A percentile compares a stretch with the other conserved stretches of the same genome.
phyloP scores from a whole-genome alignment of 371 early-diverging fungal species.

The Mortierella sp. region DNA sequence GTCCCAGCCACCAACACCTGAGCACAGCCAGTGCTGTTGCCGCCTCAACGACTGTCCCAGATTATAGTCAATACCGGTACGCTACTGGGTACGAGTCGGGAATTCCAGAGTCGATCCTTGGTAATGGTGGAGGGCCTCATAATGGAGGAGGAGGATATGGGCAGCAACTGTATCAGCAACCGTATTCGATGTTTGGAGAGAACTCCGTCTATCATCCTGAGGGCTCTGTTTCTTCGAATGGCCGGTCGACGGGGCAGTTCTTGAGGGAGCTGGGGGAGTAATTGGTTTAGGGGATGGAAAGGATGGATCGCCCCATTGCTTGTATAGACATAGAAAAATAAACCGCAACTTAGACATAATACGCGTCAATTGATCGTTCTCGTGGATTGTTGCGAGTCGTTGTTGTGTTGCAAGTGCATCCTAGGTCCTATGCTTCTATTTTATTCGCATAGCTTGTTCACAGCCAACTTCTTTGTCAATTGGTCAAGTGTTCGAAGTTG shows the following conservation, averaged over 20 bases:
- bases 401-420: no score
- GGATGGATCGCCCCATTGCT: not conserved
- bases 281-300: not conserved
- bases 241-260: slow-evolving; percentile 10
- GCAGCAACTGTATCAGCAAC: not conserved
- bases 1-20: slow-evolving; percentile 18
- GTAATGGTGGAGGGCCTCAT: not conserved
- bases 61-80: slow-evolving; percentile 43
- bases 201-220: not conserved
- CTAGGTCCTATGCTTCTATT: no score
- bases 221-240: not conserved
- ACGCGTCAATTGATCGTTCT: no score
- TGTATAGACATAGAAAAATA: not conserved
- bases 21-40: not conserved
- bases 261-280: slow-evolving; percentile 48
- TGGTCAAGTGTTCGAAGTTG: no score
- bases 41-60: slow-evolving; percentile 23
- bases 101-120: slow-evolving; percentile 14
- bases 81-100: slow-evolving; percentile 27
- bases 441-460: no score
- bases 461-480: no score
- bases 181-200: slow-evolving; percentile 8
- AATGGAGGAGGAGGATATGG: not conserved
- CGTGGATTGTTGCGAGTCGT: no score
- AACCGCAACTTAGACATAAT: not conserved